Evolutionary conservation across 495 filamentous ascomycete genomes (phyloP), one percentile per base, ranked within the genome.

Genomic region (Geopyxis carbonaria): DNA sequence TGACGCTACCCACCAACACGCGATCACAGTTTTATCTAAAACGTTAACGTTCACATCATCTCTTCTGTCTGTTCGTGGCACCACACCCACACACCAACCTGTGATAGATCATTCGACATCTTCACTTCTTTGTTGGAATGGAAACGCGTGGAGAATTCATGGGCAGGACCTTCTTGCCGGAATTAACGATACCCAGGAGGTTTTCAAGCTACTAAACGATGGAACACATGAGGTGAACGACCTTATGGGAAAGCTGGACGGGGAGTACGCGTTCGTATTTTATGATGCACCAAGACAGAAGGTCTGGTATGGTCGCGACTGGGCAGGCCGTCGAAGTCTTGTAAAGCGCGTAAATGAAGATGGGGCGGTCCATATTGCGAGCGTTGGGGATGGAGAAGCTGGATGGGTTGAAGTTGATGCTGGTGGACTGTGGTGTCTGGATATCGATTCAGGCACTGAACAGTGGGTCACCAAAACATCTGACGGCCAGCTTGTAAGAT

Each of bases 111-210:
- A 47, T 3, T 42, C 46, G 2, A 69, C 65, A n/a, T 67, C 67
- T 14, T 87, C 80, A 6, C 63, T 81, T 9, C 65, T 99, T 11
- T 94, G 87, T 65, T 99, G 89, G 87, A 95, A 95, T 50, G 89
- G 89, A n/a, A 89, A 99, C 56, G 91, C 85, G 6, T 99, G 89
- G 89, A 76, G 67, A 36, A 67, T 92, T 38, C 51, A 48, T 15
- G 32, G 39, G 19, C 63, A 61, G 14, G 57, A 67, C 10, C 43
- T 64, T 20, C 37, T 53, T 1, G 61, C 85, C 18, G 45, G 50
- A 18, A 74, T 70, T 25, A 94, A 92, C 56, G 89, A 99, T 55
- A 78, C 80, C 1, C 67, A 80, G 48, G 57, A 57, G 8, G 65
- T 97, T 10, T 76, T 85, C 50, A 46, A 64, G n/a, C 45, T 69